These are phyloP conservation scores for Argentina anserina DNA, from an alignment of 306 rosid species.

Conservation along the genomic window DNA sequence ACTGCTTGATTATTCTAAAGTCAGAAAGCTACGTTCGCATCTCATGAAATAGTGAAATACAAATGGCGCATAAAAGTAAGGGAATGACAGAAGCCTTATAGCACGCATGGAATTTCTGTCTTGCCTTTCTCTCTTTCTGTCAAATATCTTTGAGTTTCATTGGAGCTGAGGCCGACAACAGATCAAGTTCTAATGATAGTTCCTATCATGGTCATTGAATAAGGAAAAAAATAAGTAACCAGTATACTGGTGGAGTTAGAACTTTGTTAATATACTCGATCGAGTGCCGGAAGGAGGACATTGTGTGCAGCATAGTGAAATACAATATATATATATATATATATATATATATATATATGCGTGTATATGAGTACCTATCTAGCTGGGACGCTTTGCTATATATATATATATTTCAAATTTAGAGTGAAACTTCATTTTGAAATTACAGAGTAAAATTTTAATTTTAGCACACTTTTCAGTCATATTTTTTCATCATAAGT, in stretches of 20 bases:
- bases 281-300: background rate
- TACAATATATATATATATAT: background rate
- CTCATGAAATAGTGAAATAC: background rate
- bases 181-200: background rate
- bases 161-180: background rate
- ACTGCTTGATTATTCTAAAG: background rate
- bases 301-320: background rate
- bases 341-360: too few relatives aligned
- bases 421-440: too few relatives aligned
- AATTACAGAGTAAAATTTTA: too few relatives aligned
- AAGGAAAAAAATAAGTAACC: background rate
- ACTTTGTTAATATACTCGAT: background rate
- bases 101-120: background rate
- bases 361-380: too few relatives aligned
- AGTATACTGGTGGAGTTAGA: background rate
- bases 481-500: too few relatives aligned
- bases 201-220: background rate
- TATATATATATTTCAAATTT: too few relatives aligned
- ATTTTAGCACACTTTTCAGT: too few relatives aligned
- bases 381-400: background rate
- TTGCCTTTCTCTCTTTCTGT: background rate
- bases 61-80: background rate
- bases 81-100: background rate
- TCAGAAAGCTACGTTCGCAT: background rate
- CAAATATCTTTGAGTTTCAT: background rate